These are phyloP conservation scores for Anethum foeniculum DNA, from an alignment of 140 eudicot species.

Conservation along the genomic window DNA sequence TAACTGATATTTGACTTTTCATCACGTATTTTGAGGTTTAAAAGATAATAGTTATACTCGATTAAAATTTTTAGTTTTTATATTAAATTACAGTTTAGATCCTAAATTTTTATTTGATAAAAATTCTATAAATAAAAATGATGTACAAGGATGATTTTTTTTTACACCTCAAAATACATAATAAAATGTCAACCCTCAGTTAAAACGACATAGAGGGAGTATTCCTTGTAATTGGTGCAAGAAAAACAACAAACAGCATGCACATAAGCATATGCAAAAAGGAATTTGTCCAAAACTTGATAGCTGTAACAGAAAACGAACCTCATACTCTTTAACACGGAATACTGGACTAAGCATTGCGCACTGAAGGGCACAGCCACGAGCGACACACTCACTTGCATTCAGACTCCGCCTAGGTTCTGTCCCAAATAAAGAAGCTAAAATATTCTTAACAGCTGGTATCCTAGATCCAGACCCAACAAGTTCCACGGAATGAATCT, in stretches of 20 bases:
- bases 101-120: no score
- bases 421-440: conserved; percentile 46
- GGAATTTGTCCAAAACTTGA: neutral
- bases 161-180: no score
- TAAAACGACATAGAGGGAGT: no score
- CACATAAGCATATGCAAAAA: neutral
- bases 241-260: neutral
- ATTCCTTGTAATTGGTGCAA: neutral
- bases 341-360: conserved; percentile 94
- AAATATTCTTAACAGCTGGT: conserved; percentile 58
- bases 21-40: no score
- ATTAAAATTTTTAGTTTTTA: no score
- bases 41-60: no score
- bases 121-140: no score
- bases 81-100: no score
- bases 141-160: no score
- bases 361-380: conserved; percentile 95
- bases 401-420: conserved; percentile 76
- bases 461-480: conserved; percentile 96
- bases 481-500: conserved; percentile 79
- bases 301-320: conserved; percentile 27
- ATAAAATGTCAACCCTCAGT: no score
- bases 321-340: conserved; percentile 95
- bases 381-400: conserved; percentile 99
- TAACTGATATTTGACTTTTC: no score